phyloP scores from a whole-genome alignment of 306 rosid genomes.

The Trifolium pratense region DNA sequence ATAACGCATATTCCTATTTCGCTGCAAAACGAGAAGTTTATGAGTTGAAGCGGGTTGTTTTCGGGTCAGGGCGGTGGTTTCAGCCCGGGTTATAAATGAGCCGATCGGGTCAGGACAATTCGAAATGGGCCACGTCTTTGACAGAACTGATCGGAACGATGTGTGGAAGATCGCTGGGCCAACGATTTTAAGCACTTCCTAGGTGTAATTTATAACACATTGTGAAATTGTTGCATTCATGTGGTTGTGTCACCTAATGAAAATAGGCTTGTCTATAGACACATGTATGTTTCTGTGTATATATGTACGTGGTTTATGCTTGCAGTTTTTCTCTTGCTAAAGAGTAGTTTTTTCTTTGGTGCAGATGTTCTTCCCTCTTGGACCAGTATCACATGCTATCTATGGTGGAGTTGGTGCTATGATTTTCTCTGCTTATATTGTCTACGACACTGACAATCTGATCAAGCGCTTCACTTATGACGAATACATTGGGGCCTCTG shows the following conservation, averaged over 20 bases:
- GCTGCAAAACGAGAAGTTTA: too few relatives aligned
- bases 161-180: too few relatives aligned
- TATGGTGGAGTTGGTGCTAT: conserved; percentile 80
- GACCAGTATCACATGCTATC: conserved; percentile 70
- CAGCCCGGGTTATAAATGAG: too few relatives aligned
- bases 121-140: too few relatives aligned
- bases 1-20: too few relatives aligned
- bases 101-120: too few relatives aligned
- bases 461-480: conserved; percentile 91
- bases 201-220: background rate
- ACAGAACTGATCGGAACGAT: too few relatives aligned
- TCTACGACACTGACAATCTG: conserved; percentile 85
- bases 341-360: conserved; percentile 17
- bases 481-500: conserved; percentile 90
- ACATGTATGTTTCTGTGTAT: background rate
- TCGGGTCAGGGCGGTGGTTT: too few relatives aligned
- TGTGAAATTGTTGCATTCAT: background rate
- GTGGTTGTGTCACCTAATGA: background rate
- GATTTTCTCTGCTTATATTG: conserved; percentile 80
- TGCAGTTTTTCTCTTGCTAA: conserved; percentile 31
- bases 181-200: too few relatives aligned
- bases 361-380: conserved; percentile 93
- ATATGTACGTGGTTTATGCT: background rate
- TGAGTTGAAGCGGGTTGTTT: too few relatives aligned
- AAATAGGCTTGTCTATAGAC: background rate